Percentiles rank a stretch among this genome's conserved stretches.
Evolutionary conservation across 495 filamentous ascomycete species (phyloP).

Genomic region (Podospora bellae-mahoneyi): DNA sequence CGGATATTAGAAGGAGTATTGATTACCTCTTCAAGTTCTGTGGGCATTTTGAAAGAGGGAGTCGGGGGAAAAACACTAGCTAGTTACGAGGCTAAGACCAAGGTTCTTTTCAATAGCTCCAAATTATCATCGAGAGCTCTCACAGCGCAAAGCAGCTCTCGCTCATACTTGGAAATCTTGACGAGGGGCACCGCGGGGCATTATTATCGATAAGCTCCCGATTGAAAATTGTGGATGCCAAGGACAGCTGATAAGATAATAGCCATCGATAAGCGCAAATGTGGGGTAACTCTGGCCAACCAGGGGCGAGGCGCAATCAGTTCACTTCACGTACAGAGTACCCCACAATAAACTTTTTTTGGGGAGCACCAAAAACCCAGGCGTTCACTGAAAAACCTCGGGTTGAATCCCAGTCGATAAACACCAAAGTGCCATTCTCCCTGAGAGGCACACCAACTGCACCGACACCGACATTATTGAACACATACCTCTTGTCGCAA

Average conservation of each 20-base stretch:
- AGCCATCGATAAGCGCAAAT: not conserved
- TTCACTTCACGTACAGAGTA: conserved; percentile 8
- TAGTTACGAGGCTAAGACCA: not conserved
- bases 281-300: conserved; percentile 11
- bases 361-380: conserved; percentile 26
- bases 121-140: not conserved
- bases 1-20: not conserved
- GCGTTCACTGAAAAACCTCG: not conserved
- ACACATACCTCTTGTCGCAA: too few relatives aligned
- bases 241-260: not conserved
- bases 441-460: not conserved
- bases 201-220: conserved; percentile 23
- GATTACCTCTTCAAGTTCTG: conserved; percentile 75
- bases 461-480: not conserved
- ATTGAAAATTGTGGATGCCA: conserved; percentile 5
- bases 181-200: conserved; percentile 22
- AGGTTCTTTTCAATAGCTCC: conserved; percentile 2
- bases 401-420: not conserved
- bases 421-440: not conserved
- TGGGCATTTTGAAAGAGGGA: conserved; percentile 55
- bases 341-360: conserved; percentile 29
- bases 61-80: not conserved
- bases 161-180: not conserved
- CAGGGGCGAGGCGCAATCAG: conserved; percentile 18
- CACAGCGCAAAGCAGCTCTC: conserved; percentile 3